Conservation (phyloP, 208 protist species). For the Tetramitus jugosus region DNA sequence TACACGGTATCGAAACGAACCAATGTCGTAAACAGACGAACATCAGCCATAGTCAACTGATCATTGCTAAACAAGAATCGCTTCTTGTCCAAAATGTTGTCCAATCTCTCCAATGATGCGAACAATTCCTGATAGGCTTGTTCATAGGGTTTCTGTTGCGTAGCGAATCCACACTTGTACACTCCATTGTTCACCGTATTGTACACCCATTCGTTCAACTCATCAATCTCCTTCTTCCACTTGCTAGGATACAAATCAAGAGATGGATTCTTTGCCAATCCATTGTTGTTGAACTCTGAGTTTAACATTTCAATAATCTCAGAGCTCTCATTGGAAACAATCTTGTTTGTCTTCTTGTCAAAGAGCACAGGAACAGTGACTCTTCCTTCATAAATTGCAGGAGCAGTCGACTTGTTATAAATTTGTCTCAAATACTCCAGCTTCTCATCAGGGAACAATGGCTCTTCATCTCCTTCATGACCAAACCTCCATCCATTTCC, state of each 20-base stretch:
- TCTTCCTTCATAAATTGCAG: slow-evolving; percentile 35
- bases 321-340: slow-evolving; percentile 78
- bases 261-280: slow-evolving; percentile 46
- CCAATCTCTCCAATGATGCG: slow-evolving; percentile 40
- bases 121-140: slow-evolving; percentile 44
- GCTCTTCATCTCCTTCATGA: slow-evolving; percentile 40
- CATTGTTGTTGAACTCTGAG: slow-evolving; percentile 53
- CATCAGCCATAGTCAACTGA: slow-evolving; percentile 61
- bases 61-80: slow-evolving; percentile 27
- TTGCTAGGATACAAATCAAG: slow-evolving; percentile 59
- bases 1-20: slow-evolving; percentile 78
- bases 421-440: slow-evolving; percentile 47
- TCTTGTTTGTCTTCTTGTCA: slow-evolving; percentile 60
- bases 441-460: slow-evolving; percentile 20
- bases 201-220: slow-evolving; percentile 63
- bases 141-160: slow-evolving; percentile 57
- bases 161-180: slow-evolving; percentile 69
- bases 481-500: slow-evolving; percentile 54
- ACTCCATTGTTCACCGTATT: slow-evolving; percentile 72
- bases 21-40: slow-evolving; percentile 67
- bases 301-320: slow-evolving; percentile 78
- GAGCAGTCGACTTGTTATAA: slow-evolving; percentile 48
- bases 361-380: slow-evolving; percentile 75
- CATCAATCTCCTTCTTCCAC: slow-evolving; percentile 58
- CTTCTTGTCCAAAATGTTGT: slow-evolving; percentile 38